phyloP scores from a whole-genome alignment of 305 asterid species.

The Fraxinus ornus region DNA sequence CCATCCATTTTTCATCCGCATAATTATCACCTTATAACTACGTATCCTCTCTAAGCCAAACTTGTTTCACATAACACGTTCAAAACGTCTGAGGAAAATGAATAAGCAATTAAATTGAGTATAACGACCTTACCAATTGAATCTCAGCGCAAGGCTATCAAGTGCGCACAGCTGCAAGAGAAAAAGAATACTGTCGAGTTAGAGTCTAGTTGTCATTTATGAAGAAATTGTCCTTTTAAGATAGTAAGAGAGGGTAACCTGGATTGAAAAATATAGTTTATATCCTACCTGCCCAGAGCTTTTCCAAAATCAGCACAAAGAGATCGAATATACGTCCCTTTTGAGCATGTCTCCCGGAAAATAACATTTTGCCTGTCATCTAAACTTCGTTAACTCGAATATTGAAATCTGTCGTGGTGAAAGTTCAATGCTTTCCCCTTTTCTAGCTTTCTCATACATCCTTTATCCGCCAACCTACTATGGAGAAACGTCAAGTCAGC shows the following conservation, averaged over 20 bases:
- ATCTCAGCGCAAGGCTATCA: constrained; percentile 85
- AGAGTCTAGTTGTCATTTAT: not conserved
- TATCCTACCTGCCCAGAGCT: constrained; percentile 68
- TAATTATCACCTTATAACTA: not conserved
- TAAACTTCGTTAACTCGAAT: constrained; percentile 76
- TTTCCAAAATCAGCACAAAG: constrained; percentile 93
- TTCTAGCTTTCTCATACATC: constrained; percentile 95
- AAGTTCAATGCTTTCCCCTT: constrained; percentile 90
- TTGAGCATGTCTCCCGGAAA: constrained; percentile 81
- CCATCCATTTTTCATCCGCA: not conserved
- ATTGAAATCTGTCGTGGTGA: constrained; percentile 79
- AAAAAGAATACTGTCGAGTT: not conserved
- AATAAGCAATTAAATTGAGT: not conserved
- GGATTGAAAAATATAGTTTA: constrained; percentile 2
- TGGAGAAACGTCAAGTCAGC: constrained; percentile 3
- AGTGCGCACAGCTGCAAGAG: constrained; percentile 80
- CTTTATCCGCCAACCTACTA: constrained; percentile 86
- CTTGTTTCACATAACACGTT: not conserved
- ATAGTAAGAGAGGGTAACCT: not conserved
- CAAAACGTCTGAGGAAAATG: not conserved
- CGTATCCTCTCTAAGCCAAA: not conserved
- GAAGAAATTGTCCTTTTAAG: not conserved
- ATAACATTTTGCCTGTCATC: constrained; percentile 90
- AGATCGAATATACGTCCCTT: constrained; percentile 85
- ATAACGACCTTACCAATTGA: constrained; percentile 59